phyloP scores from a whole-genome alignment of 2,329 filamentous ascomycete genomes.

The Alternaria sp. region DNA sequence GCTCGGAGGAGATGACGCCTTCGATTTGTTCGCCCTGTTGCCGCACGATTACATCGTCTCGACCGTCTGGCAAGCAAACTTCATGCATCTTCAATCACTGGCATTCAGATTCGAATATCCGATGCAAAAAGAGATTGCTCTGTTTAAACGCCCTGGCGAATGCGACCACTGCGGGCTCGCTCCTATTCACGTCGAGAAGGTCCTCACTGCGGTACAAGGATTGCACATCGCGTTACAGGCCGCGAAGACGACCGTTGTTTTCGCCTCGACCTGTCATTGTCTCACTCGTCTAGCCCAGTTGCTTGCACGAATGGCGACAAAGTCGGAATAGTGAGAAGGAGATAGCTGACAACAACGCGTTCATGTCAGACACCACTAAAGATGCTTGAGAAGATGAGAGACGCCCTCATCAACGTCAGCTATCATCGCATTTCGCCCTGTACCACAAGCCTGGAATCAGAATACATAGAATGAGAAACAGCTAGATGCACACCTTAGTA shows the following conservation, averaged over 20 bases:
- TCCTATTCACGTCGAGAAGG: neutral
- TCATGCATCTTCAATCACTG: neutral
- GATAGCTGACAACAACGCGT: neutral
- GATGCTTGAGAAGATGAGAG: neutral
- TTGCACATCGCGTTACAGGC: neutral
- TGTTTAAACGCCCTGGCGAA: neutral
- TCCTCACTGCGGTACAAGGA: neutral
- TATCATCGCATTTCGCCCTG: neutral
- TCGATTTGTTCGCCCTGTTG: no score
- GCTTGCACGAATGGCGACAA: neutral
- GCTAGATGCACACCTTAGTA: neutral
- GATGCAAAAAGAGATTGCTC: neutral
- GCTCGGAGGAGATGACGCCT: neutral
- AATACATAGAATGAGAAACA: neutral
- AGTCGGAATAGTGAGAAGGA: neutral
- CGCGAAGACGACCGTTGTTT: neutral
- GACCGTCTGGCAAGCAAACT: neutral
- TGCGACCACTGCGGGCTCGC: neutral
- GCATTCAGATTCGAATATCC: neutral
- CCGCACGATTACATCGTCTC: no score
- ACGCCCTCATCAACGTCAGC: neutral
- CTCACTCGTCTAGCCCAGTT: neutral
- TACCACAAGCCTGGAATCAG: neutral
- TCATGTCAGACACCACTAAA: neutral
- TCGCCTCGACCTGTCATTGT: neutral